Base-by-base conservation (phyloP, 2,329 filamentous ascomycete species). In the Sporothrix inflata region DNA sequence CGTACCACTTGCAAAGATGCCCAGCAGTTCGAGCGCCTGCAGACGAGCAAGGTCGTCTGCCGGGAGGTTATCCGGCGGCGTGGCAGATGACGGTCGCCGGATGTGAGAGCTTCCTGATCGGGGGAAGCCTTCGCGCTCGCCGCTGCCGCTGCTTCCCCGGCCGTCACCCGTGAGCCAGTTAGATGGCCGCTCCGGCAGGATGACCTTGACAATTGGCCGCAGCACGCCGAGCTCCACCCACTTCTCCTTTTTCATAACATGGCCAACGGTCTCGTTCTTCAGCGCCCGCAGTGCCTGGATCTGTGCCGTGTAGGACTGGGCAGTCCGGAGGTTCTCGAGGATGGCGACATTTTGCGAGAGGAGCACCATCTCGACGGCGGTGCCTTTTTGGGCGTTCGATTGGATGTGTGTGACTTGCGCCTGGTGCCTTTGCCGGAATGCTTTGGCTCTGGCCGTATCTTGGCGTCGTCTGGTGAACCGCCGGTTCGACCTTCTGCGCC, bases 221-320 rank as follows among this genome's bases (percentile, higher is more conserved):
- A 96, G 81, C 38, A 93, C 85, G 21, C 94, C 94, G 71, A 88
- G 83, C 72, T 85, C 85, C 53, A 98, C 86, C 85, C 91, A 94
- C 72, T 89, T 82, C 81, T 95, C 91, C 82, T 99, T 99, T 80
- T 91, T 91, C 80, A 95, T 90, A 45, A 92, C 87, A 81, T 98
- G 94, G 30, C 96, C 96, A 73, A 97, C 90, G 65, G 97, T 87
- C 75, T 96, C 92, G 81, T 97, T 96, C 84, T 97, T 98, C 40
- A 99, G 84, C 55, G 86, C 85, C 75, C 90, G 89, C 60, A 98
- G 85, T 67, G 90, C 88, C 34, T 85, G 83, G 53, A 88, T 83
- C 76, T 88, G 87, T 74, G 90, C 87, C 27, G 81, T 75, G 63
- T 82, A 79, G 47, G 82, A 84, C 74, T 83, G 84, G 11, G 90